A percentile compares a stretch with the other conserved stretches of the same genome.
Conservation (phyloP, 1,139 yeast species). For the Pichia inconspicua region DNA sequence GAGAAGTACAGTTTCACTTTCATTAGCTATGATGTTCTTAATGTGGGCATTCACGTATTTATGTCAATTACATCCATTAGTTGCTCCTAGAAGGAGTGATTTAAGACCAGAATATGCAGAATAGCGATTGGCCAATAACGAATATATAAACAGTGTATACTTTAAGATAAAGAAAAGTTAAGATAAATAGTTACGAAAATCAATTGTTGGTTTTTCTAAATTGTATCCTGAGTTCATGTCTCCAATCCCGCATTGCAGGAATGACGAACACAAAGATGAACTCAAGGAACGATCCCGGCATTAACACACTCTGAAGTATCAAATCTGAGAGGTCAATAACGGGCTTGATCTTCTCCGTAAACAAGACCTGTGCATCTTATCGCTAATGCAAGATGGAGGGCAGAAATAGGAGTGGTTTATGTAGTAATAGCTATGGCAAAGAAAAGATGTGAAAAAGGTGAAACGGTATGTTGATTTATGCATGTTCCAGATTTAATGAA, state of each 20-base stretch:
- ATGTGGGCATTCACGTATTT: constrained; percentile 94
- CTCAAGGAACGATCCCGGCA: constrained; percentile 22
- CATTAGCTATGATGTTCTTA: constrained; percentile 79
- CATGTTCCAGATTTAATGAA: too few relatives aligned
- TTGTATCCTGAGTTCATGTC: neutral
- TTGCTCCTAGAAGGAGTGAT: constrained; percentile 72
- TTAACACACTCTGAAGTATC: constrained; percentile 24
- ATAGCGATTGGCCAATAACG: neutral
- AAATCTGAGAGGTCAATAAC: constrained; percentile 26
- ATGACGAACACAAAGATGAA: neutral
- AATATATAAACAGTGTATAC: neutral
- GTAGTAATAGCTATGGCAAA: neutral
- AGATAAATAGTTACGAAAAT: neutral
- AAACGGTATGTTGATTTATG: too few relatives aligned
- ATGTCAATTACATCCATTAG: constrained; percentile 74
- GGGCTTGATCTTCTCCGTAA: constrained; percentile 64
- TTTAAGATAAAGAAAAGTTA: too few relatives aligned
- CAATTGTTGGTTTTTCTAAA: too few relatives aligned
- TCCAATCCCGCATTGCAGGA: neutral
- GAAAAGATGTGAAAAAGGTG: too few relatives aligned
- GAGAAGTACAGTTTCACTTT: constrained; percentile 80
- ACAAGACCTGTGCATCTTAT: constrained; percentile 55
- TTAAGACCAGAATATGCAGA: constrained; percentile 63
- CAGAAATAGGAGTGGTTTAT: constrained; percentile 57
- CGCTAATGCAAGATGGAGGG: constrained; percentile 46